Base-by-base conservation (phyloP, 2,329 filamentous ascomycete species). In the Penicillium sp. region DNA sequence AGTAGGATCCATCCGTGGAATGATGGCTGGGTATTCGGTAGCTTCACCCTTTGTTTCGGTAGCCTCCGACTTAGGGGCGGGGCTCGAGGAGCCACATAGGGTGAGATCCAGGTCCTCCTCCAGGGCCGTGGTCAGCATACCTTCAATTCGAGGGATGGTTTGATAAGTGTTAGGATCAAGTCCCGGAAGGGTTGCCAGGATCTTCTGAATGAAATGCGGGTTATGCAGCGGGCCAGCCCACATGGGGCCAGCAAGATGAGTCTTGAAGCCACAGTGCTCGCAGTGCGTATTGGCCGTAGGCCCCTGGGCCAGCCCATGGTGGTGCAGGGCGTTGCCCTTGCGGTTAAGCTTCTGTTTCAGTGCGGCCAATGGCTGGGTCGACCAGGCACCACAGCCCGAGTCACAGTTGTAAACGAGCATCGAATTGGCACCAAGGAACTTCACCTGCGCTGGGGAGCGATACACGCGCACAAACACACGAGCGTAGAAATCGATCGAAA, bases 401-500 rank as follows among this genome's bases (percentile, higher is more conserved):
- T 96, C 93, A 73, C 95, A 99, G 71, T 87, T 92, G 76, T 96
- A 96, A 0, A 96, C 87, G 8, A 96, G 63, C 93, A 99, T 97
- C 0, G 90, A 95, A 74, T 93, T 97, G 35, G 91, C 89, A 2
- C 91, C 90, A 21, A 92, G 81, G 61, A 96, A 93, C 73, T 98
- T 99, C 70, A 97, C 93, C 53, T 91, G 88, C 3, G 88, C 88
- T 0, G 92, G 90, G 4, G 90, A 91, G 64, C 86, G 90, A 58
- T 85, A 83, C 35, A 99, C 84, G 21, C 89, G 86, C 46, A 99
- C 88, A 70, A 98, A 99, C 2, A 97, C 82, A 46, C 96, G 86
- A 21, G 89, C 87, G 71, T 99, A 99, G 73, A 96, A 99, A 74
- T 99, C 95, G 60, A 98, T 96, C 3, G 91, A 97, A 1, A 99